These are phyloP conservation scores for Herpetomonas muscarum DNA, from an alignment of 208 protist species.

Conservation along the genomic window DNA sequence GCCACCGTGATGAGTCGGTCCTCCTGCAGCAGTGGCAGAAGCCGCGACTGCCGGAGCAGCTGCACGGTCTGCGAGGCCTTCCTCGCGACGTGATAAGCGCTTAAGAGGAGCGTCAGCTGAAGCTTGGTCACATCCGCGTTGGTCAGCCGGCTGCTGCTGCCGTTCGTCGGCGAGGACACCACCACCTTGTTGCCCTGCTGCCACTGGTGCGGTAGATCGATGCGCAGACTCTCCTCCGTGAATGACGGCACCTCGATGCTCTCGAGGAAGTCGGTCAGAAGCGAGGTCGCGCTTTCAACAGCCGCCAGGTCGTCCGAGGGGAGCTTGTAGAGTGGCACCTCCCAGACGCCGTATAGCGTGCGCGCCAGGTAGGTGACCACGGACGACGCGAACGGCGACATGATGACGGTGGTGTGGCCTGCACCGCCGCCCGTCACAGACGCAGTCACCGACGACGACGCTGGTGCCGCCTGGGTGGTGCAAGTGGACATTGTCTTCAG, in stretches of 20 bases:
- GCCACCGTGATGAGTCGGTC: constrained; percentile 61
- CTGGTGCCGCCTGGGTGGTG: constrained; percentile 30
- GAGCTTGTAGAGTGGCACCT: constrained; percentile 36
- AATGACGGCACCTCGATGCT: constrained; percentile 18
- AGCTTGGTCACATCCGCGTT: constrained; percentile 42
- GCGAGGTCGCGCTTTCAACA: constrained; percentile 24
- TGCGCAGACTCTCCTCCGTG: constrained; percentile 1
- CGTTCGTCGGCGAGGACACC: constrained; percentile 23
- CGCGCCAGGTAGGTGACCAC: constrained; percentile 61
- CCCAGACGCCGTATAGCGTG: constrained; percentile 67
- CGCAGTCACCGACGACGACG: constrained; percentile 5
- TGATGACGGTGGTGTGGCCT: constrained; percentile 50
- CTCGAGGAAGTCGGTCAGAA: constrained; percentile 18
- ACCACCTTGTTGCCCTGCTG: constrained; percentile 32
- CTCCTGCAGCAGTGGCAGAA: constrained; percentile 43
- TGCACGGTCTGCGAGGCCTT: constrained; percentile 59
- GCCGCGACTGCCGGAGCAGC: constrained; percentile 47
- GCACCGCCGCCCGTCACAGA: neutral
- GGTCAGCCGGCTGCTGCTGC: constrained; percentile 13
- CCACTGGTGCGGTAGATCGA: constrained; percentile 45
- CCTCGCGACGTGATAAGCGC: constrained; percentile 34
- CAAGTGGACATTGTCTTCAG: constrained; percentile 56
- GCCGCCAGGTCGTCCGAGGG: constrained; percentile 18
- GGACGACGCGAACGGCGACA: constrained; percentile 67
- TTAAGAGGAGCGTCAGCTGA: constrained; percentile 34